phyloP scores from a whole-genome alignment of 768 basidiomycete genomes.

The Hericium rajendrae region DNA sequence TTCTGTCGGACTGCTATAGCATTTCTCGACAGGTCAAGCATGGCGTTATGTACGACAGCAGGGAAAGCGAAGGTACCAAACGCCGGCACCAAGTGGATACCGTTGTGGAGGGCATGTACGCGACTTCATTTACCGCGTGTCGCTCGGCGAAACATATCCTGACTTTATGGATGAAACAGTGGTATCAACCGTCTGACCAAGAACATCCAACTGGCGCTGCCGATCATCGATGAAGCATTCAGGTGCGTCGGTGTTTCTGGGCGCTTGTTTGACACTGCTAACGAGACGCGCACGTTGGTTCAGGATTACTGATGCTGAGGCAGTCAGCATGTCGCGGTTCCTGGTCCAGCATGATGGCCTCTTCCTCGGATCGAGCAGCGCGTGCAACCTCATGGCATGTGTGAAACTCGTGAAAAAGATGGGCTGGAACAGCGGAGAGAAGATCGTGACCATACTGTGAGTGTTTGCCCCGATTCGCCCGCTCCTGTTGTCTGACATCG shows the following conservation, averaged over 20 bases:
- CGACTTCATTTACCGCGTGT: not conserved
- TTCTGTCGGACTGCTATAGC: too few relatives aligned
- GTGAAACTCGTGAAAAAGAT: constrained; percentile 66
- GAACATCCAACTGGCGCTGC: constrained; percentile 80
- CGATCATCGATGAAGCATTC: constrained; percentile 83
- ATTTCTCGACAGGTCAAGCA: constrained; percentile 57
- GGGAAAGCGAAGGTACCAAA: constrained; percentile 89
- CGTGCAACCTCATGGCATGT: constrained; percentile 92
- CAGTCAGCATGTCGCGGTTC: constrained; percentile 92
- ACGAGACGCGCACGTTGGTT: not conserved
- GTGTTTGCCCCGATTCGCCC: constrained; percentile 13
- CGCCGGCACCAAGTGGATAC: constrained; percentile 93
- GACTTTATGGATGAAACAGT: constrained; percentile 29
- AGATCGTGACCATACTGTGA: constrained; percentile 80
- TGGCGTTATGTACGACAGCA: constrained; percentile 92
- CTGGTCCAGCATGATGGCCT: constrained; percentile 86
- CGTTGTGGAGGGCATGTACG: constrained; percentile 85
- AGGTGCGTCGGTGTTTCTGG: constrained; percentile 33
- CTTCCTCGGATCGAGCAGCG: constrained; percentile 92
- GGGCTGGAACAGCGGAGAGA: constrained; percentile 60
- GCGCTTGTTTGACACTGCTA: not conserved
- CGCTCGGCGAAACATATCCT: not conserved
- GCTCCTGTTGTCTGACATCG: constrained; percentile 24
- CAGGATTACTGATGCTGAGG: constrained; percentile 88
- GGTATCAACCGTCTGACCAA: constrained; percentile 90